These are phyloP conservation scores for Trichodelitschia bisporula DNA, from an alignment of 495 filamentous ascomycete genomes.

Conservation along the genomic window DNA sequence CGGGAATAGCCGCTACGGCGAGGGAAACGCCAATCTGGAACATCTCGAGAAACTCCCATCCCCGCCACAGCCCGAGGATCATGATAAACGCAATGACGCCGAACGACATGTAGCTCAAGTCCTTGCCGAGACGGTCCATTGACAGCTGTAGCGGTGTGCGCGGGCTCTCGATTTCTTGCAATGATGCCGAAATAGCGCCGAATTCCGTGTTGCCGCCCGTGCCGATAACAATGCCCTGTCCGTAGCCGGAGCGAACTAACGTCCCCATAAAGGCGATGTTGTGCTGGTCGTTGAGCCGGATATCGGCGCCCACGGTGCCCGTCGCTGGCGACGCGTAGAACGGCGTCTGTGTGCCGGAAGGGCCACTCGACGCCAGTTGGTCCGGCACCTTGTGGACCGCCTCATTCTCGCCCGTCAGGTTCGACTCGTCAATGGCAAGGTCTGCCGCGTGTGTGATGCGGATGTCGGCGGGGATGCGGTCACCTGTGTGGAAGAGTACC, in stretches of 20 bases:
- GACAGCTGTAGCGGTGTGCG: slow-evolving; percentile 78
- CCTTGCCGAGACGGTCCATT: slow-evolving; percentile 90
- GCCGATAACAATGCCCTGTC: slow-evolving; percentile 83
- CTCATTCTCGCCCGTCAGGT: slow-evolving; percentile 91
- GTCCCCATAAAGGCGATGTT: slow-evolving; percentile 99
- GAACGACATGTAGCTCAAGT: slow-evolving; percentile 89
- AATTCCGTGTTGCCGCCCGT: slow-evolving; percentile 88
- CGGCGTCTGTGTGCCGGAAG: slow-evolving; percentile 3
- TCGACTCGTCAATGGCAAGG: slow-evolving; percentile 86
- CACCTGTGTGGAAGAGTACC: slow-evolving; percentile 80
- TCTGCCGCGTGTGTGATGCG: slow-evolving; percentile 76
- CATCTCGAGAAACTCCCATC: slow-evolving; percentile 74
- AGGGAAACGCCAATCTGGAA: slow-evolving; percentile 95
- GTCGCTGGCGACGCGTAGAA: slow-evolving; percentile 31
- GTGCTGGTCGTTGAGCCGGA: slow-evolving; percentile 36
- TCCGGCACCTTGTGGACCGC: slow-evolving; percentile 55
- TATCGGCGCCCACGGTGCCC: slow-evolving; percentile 37
- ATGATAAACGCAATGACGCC: slow-evolving; percentile 85
- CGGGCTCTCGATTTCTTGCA: slow-evolving; percentile 85
- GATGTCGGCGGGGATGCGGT: slow-evolving; percentile 90
- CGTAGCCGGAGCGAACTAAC: slow-evolving; percentile 83
- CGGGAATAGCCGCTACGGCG: slow-evolving; percentile 89
- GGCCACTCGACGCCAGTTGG: slow-evolving; percentile 20
- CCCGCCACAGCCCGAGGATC: slow-evolving; percentile 66
- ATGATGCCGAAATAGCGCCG: slow-evolving; percentile 77